Percentiles rank a stretch among this genome's conserved stretches.
Conservation (phyloP, 306 rosid genomes). For the Canavalia gladiata region DNA sequence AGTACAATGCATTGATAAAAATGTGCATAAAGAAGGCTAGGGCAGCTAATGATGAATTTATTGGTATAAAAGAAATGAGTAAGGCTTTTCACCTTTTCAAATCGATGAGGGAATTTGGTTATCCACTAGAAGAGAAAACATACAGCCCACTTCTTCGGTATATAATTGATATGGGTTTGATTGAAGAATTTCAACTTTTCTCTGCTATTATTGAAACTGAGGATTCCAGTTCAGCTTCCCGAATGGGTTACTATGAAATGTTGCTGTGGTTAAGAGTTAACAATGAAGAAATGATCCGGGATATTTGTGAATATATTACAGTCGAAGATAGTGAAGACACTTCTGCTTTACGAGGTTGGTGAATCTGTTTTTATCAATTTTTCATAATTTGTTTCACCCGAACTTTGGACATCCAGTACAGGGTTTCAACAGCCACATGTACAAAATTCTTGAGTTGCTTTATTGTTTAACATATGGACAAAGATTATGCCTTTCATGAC, state of each 20-base stretch:
- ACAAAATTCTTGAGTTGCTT: constrained; percentile 30
- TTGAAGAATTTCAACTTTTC: constrained; percentile 72
- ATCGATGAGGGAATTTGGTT: constrained; percentile 72
- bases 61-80: constrained; percentile 61
- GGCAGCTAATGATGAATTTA: constrained; percentile 57
- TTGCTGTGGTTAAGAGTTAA: constrained; percentile 67
- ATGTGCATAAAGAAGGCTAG: constrained; percentile 69
- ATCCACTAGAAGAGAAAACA: constrained; percentile 65
- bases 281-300: constrained; percentile 74
- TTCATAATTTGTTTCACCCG: neutral
- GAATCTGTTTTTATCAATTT: constrained; percentile 28
- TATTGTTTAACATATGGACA: constrained; percentile 31
- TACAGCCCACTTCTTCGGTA: constrained; percentile 70
- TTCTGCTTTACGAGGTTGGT: constrained; percentile 68
- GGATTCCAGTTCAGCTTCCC: constrained; percentile 62
- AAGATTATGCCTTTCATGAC: constrained; percentile 30
- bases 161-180: constrained; percentile 76
- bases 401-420: constrained; percentile 11
- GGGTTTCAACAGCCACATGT: constrained; percentile 17
- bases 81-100: constrained; percentile 62
- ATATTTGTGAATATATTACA: constrained; percentile 65
- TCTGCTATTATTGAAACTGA: constrained; percentile 57
- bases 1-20: constrained; percentile 64
- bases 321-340: constrained; percentile 54
- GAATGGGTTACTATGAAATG: constrained; percentile 92